phyloP scores from a whole-genome alignment of 2,329 filamentous ascomycete genomes.

The Paecilomyces fulvus region DNA sequence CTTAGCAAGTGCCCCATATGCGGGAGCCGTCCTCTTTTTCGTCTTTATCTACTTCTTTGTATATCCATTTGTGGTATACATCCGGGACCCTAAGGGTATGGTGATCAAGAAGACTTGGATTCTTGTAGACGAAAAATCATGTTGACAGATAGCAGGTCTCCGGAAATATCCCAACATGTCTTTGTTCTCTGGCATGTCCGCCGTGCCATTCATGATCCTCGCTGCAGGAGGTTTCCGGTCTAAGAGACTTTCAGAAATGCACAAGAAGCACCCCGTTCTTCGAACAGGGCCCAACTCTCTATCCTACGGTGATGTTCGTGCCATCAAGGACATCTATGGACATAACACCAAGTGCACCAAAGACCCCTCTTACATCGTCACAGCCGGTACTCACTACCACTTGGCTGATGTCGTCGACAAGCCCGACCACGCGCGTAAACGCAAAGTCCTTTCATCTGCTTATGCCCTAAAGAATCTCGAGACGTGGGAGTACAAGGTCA shows the following conservation, averaged over 20 bases:
- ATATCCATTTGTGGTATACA: conserved; percentile 17
- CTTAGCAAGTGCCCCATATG: conserved; percentile 14
- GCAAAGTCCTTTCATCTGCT: conserved; percentile 43
- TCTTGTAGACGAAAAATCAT: neutral
- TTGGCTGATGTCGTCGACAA: conserved; percentile 47
- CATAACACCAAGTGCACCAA: conserved; percentile 45
- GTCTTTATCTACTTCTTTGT: conserved; percentile 17
- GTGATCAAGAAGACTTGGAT: neutral
- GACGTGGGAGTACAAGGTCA: conserved; percentile 48
- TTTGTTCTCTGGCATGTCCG: conserved; percentile 37
- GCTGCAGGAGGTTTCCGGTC: conserved; percentile 39
- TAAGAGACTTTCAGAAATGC: conserved; percentile 33
- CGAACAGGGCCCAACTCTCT: conserved; percentile 40
- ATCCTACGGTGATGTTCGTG: conserved; percentile 34
- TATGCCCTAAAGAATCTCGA: conserved; percentile 49
- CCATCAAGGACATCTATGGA: conserved; percentile 45
- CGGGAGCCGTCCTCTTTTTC: conserved; percentile 12
- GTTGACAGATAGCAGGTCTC: conserved; percentile 25
- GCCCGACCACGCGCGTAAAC: conserved; percentile 44
- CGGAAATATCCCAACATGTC: conserved; percentile 40
- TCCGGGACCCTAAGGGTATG: conserved; percentile 20
- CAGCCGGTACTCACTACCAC: conserved; percentile 43
- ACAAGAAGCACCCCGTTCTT: conserved; percentile 39
- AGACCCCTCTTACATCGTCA: conserved; percentile 39
- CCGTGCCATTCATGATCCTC: conserved; percentile 41